A percentile compares a stretch with the other conserved stretches of the same genome.
Conservation (phyloP, 345 rosid species). For the Populus ilicifolia region DNA sequence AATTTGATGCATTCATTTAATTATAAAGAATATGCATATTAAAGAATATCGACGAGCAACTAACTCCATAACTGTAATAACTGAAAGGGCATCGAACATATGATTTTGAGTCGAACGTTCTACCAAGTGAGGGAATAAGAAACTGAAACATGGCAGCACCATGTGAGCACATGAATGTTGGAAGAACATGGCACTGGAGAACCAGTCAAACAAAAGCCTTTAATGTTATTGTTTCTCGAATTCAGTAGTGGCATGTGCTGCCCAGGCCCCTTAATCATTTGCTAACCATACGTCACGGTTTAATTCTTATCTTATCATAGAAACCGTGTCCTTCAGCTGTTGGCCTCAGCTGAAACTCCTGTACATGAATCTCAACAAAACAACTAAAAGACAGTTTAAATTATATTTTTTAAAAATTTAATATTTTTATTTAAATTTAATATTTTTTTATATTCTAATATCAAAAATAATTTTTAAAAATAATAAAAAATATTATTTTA, state of each 20-base stretch:
- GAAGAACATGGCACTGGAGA: constrained; percentile 1
- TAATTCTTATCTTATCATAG: not conserved
- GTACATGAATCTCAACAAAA: not conserved
- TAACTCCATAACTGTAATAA: constrained; percentile 63
- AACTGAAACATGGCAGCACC: constrained; percentile 44
- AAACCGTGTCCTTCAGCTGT: not conserved
- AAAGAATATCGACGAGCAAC: constrained; percentile 25
- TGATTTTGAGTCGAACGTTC: constrained; percentile 38
- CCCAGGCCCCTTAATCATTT: not conserved
- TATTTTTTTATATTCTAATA: too few species aligned
- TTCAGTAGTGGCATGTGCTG: constrained; percentile 25
- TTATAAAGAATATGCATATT: not conserved
- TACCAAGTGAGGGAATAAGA: constrained; percentile 25
- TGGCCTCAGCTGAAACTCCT: not conserved
- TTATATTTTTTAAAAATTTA: too few species aligned
- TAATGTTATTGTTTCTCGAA: constrained; percentile 2
- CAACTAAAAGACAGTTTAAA: not conserved
- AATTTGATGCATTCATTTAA: not conserved
- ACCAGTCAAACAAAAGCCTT: constrained; percentile 25
- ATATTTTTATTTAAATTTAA: too few species aligned
- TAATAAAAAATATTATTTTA: too few species aligned
- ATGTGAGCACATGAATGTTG: constrained; percentile 56
- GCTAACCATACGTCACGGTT: not conserved
- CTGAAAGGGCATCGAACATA: constrained; percentile 36
- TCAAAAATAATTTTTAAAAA: too few species aligned